These are phyloP conservation scores for Verticillium isaacii DNA, from an alignment of 2,329 filamentous ascomycete genomes.

Conservation along the genomic window DNA sequence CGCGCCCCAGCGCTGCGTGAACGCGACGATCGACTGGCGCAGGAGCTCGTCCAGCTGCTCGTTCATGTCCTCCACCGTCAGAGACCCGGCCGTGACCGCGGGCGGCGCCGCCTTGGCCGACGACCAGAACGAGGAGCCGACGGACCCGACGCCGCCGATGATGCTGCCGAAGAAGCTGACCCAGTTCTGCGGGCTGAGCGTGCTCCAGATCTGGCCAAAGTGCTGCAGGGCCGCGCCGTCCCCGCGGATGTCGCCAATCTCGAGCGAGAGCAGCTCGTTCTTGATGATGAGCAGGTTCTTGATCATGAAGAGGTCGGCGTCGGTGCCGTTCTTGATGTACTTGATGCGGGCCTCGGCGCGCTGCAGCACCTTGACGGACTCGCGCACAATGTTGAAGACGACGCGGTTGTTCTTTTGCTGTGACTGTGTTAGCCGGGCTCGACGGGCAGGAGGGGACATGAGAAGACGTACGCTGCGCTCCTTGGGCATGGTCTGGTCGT, in stretches of 20 bases:
- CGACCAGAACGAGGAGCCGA: constrained; percentile 37
- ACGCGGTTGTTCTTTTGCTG: constrained; percentile 50
- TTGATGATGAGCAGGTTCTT: constrained; percentile 93
- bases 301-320: constrained; percentile 87
- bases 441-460: too few species aligned
- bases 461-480: constrained; percentile 50
- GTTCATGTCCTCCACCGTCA: constrained; percentile 53
- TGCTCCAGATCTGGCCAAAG: constrained; percentile 62
- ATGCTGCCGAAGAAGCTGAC: constrained; percentile 55
- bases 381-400: constrained; percentile 72
- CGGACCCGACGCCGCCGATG: constrained; percentile 36
- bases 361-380: constrained; percentile 80
- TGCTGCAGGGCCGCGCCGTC: constrained; percentile 50
- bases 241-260: constrained; percentile 70
- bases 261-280: constrained; percentile 91
- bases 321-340: constrained; percentile 53
- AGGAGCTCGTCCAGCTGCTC: constrained; percentile 61
- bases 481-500: constrained; percentile 61
- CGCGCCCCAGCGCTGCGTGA: constrained; percentile 56
- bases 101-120: constrained; percentile 16
- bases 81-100: constrained; percentile 17
- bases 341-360: constrained; percentile 69
- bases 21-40: constrained; percentile 57
- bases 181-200: constrained; percentile 52
- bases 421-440: neutral